A percentile compares a stretch with the other conserved stretches of the same genome.
These are phyloP conservation scores for Cyclospora cayetanensis DNA, from an alignment of 169 alveolate genomes.

Conservation along the genomic window DNA sequence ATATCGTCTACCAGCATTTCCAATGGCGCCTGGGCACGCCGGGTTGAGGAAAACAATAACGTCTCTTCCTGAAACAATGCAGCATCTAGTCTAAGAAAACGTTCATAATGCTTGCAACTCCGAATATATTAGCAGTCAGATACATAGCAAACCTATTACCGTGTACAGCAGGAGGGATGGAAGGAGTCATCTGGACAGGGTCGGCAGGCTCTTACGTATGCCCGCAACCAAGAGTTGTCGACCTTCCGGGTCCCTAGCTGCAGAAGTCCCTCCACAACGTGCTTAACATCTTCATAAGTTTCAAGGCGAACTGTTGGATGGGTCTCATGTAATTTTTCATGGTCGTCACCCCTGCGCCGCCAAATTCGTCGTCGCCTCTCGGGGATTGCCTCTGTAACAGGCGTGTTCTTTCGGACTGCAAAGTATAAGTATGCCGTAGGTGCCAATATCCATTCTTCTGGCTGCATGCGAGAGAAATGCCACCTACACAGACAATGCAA, in stretches of 20 bases:
- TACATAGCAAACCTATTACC: not conserved
- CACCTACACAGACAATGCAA: constrained; percentile 38
- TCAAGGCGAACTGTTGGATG: constrained; percentile 59
- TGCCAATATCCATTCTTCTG: constrained; percentile 66
- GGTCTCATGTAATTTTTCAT: not conserved
- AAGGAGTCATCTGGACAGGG: not conserved
- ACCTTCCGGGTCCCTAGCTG: constrained; percentile 26
- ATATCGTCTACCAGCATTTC: constrained; percentile 67
- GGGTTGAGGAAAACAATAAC: constrained; percentile 43
- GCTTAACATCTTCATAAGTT: constrained; percentile 43
- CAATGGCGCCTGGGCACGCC: constrained; percentile 52
- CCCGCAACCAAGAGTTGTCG: constrained; percentile 50
- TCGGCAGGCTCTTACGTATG: not conserved
- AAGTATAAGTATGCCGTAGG: constrained; percentile 64
- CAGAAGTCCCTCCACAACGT: constrained; percentile 47
- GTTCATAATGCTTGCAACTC: not conserved
- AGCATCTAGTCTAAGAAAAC: not conserved
- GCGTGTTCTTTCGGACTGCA: constrained; percentile 56
- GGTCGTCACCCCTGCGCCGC: constrained; percentile 25
- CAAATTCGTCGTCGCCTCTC: constrained; percentile 9
- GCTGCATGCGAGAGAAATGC: constrained; percentile 52
- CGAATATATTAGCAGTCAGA: not conserved
- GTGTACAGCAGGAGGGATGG: not conserved
- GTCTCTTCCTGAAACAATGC: constrained; percentile 5
- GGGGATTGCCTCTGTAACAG: constrained; percentile 2